phyloP scores from a whole-genome alignment of 257 asterid species.

The Parsonsia alboflavescens region DNA sequence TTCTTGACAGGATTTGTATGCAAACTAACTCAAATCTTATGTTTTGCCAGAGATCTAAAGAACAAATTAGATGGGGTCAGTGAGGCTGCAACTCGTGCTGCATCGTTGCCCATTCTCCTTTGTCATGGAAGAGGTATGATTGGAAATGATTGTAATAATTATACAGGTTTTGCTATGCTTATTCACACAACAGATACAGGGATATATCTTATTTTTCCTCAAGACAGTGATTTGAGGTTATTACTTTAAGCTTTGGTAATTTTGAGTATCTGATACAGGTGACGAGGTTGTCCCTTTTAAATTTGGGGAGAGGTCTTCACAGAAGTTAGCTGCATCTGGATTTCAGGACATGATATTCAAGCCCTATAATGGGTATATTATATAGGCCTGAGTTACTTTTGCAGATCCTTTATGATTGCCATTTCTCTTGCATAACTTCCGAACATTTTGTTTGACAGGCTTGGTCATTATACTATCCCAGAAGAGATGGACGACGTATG shows the following conservation, averaged over 20 bases:
- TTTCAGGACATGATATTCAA: conserved; percentile 57
- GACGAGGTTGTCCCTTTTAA: conserved; percentile 67
- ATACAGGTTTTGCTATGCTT: not conserved
- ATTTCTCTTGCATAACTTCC: not conserved
- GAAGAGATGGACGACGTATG: conserved; percentile 78
- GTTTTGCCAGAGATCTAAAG: conserved; percentile 45
- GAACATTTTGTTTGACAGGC: conserved; percentile 37
- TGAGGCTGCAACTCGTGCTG: conserved; percentile 64
- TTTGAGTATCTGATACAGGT: conserved; percentile 41
- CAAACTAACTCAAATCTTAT: conserved; percentile 1
- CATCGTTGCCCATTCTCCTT: conserved; percentile 71
- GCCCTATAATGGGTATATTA: conserved; percentile 51
- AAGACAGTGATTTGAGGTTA: not conserved
- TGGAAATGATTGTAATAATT: not conserved
- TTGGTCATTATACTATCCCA: conserved; percentile 75
- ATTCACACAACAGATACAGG: not conserved
- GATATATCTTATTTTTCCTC: no score
- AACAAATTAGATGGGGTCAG: conserved; percentile 45
- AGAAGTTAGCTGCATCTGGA: conserved; percentile 48
- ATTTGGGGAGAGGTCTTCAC: conserved; percentile 64
- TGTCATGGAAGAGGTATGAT: conserved; percentile 77
- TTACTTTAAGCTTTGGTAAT: not conserved
- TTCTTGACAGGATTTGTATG: conserved; percentile 5
- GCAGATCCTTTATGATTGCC: not conserved
- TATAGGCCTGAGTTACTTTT: conserved; percentile 23